A percentile compares a stretch with the other conserved stretches of the same genome.
Conservation (phyloP, 169 alveolate genomes). For the Besnoitia besnoiti region DNA sequence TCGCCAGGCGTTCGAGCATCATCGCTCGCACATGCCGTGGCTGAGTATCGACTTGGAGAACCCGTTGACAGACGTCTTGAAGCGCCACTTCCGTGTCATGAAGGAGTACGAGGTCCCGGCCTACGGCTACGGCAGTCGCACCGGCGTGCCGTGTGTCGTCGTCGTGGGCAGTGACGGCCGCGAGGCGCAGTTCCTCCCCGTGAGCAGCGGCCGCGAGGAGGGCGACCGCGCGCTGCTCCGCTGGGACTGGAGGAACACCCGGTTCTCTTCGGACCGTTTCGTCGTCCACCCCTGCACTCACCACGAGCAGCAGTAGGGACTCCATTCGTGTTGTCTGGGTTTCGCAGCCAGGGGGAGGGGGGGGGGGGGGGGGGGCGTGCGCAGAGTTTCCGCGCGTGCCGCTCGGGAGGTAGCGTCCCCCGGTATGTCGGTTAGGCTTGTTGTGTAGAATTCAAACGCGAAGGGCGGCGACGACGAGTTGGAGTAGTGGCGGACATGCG, state of each 20-base stretch:
- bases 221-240: conserved; percentile 77
- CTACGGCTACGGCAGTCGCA: conserved; percentile 71
- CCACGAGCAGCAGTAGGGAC: not conserved
- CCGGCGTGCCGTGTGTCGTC: conserved; percentile 74
- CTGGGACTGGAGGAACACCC: conserved; percentile 65
- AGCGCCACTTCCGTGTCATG: conserved; percentile 75
- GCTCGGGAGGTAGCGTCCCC: no score
- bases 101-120: conserved; percentile 10
- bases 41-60: conserved; percentile 71
- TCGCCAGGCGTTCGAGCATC: conserved; percentile 68
- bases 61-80: conserved; percentile 73
- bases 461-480: no score
- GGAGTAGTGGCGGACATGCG: no score
- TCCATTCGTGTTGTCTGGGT: not conserved
- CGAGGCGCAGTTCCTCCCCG: conserved; percentile 76
- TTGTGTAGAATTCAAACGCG: no score
- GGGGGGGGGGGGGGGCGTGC: no score
- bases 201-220: conserved; percentile 79
- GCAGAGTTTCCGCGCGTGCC: no score
- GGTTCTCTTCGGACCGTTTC: conserved; percentile 49
- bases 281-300: conserved; percentile 7
- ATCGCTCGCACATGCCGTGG: conserved; percentile 78
- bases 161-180: conserved; percentile 79
- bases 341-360: not conserved
- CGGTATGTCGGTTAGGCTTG: no score